phyloP scores from a whole-genome alignment of 2,329 filamentous ascomycete genomes.

The Gnomoniopsis sp. region DNA sequence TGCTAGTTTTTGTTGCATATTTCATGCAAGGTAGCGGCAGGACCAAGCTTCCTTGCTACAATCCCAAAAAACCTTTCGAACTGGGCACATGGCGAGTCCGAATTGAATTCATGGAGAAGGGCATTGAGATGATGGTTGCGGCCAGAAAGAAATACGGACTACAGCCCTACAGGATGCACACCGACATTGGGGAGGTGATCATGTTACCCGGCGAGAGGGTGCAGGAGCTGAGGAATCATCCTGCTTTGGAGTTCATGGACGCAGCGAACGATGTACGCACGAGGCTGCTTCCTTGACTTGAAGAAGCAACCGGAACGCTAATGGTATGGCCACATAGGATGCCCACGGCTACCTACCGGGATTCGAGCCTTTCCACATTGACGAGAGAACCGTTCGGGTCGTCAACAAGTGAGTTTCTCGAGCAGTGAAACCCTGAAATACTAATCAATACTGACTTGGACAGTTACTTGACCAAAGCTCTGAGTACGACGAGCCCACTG shows the following conservation, averaged over 20 bases:
- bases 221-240: constrained; percentile 1
- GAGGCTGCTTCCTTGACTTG: not conserved
- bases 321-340: not conserved
- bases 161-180: constrained; percentile 2
- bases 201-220: not conserved
- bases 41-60: not conserved
- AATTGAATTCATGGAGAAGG: not conserved
- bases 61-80: not conserved
- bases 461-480: not conserved
- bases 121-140: not conserved
- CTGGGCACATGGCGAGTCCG: not conserved
- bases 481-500: not conserved
- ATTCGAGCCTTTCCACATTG: not conserved
- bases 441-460: no score
- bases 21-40: not conserved
- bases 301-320: not conserved
- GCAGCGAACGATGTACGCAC: not conserved
- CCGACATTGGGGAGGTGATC: not conserved
- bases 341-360: not conserved
- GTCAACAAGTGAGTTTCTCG: not conserved
- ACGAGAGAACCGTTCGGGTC: not conserved
- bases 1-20: not conserved
- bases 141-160: not conserved
- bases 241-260: not conserved
- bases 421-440: no score